A percentile compares a stretch with the other conserved stretches of the same genome.
These are phyloP conservation scores for Apiospora marii DNA, from an alignment of 2,329 filamentous ascomycete species.

Conservation along the genomic window DNA sequence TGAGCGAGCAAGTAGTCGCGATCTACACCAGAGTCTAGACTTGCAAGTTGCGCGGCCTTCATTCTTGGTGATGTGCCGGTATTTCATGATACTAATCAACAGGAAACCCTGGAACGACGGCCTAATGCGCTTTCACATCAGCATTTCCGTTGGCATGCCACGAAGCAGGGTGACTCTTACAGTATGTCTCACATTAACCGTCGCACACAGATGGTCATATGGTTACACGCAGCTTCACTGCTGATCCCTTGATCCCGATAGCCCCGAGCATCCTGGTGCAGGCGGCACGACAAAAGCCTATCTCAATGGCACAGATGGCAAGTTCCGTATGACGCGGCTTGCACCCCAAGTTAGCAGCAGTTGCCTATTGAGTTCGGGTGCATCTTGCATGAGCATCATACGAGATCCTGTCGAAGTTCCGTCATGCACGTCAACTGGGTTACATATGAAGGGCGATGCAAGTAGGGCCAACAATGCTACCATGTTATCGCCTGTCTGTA, in stretches of 20 bases:
- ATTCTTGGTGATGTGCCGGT: background rate
- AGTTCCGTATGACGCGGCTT: background rate
- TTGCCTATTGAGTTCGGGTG: conserved; percentile 14
- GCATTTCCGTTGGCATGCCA: background rate
- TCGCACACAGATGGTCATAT: background rate
- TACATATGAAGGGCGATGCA: conserved; percentile 11
- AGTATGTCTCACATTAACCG: background rate
- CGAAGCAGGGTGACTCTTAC: background rate
- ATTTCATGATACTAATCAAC: background rate
- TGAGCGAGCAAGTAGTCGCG: background rate
- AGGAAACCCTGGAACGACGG: background rate
- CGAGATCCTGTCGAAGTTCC: conserved; percentile 9
- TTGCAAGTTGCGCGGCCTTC: background rate
- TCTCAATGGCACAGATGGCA: background rate
- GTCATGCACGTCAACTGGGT: conserved; percentile 11
- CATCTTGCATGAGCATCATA: conserved; percentile 21
- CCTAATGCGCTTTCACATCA: background rate
- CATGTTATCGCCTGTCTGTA: background rate
- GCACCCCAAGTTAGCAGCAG: background rate
- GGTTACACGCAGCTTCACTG: background rate
- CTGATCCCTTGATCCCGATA: background rate
- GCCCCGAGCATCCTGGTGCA: background rate
- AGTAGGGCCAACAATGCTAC: conserved; percentile 9
- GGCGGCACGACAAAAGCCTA: background rate
- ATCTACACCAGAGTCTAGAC: background rate